Base-by-base conservation (phyloP, 116 monocot genomes). In the Trichopus zeylanicus region DNA sequence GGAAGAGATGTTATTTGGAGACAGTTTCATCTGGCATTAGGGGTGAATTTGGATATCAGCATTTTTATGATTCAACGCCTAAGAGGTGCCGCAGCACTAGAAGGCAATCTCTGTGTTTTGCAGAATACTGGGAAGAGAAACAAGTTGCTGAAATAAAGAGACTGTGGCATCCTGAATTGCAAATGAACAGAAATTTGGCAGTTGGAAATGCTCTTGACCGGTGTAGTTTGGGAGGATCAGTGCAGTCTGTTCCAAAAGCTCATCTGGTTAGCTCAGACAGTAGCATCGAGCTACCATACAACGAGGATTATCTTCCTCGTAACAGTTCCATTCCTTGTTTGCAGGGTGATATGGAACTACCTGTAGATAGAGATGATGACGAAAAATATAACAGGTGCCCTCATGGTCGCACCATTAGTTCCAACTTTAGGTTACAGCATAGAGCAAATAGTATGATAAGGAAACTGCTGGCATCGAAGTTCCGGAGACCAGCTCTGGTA, bases 341-440 rank as follows among this genome's bases (percentile, higher is more conserved):
- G 26, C 47, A 51, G 5, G 61, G 48, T 56, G 57, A 27, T 6
- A 34, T 53, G 62, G 66, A 64, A 31, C 55, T 65, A 52, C 15
- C 55, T 66, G 67, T 63, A 52, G 67, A 68, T 69, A 56, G 62
- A 56, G 84, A 92, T 72, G 84, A 79, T 66, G 84, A 87, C 13
- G 84, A 87, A 38, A 87, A 84, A 10, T 81, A 84, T 59, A 84
- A 87, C 26, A 78, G 70, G 57, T 92, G 87, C 53, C 83, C 81
- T 61, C 69, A 83, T 42, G 72, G 80, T 42, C 61, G 73, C 27
- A 55, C 53, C 23, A 28, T 65, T n/a, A 55, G 46, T 31, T 28
- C 64, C 20, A 81, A 73, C 55, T 13, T 62, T 54, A 73, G 70
- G 65, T 29, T 54, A 25, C 56, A 72, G 13, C 61, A 59, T 42